Conservation (phyloP, 139 green algal species). For the Gonium pectorale region DNA sequence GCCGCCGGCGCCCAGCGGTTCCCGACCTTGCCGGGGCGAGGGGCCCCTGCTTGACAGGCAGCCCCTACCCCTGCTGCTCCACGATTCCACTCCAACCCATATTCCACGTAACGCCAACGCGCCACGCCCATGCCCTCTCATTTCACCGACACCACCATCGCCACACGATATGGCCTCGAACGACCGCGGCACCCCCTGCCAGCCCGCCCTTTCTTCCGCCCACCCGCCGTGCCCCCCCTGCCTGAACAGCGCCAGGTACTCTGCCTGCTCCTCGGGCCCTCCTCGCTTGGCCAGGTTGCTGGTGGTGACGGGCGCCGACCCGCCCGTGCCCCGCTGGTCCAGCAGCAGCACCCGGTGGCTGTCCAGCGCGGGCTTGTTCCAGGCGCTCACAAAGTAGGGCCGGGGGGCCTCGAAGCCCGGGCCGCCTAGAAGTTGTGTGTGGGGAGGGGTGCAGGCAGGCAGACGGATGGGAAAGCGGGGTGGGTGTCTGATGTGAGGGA, state of each 20-base stretch:
- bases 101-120: no score
- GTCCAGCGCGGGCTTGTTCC: slow-evolving; percentile 82
- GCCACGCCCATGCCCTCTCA: no score
- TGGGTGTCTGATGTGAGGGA: not conserved
- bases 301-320: slow-evolving; percentile 72
- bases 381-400: slow-evolving; percentile 78
- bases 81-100: no score
- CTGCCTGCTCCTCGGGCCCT: slow-evolving; percentile 68
- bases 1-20: no score
- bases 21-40: no score
- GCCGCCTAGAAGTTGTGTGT: not conserved
- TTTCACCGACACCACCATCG: no score
- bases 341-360: slow-evolving; percentile 88
- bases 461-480: not conserved
- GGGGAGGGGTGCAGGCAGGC: not conserved
- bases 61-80: no score
- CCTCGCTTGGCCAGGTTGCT: slow-evolving; percentile 68
- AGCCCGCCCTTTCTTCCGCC: no score
- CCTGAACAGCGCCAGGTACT: slow-evolving; percentile 70
- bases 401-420: slow-evolving; percentile 82
- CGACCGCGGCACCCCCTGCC: no score
- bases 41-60: no score
- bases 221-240: slow-evolving; percentile 18
- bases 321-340: slow-evolving; percentile 83
- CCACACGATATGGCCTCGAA: no score